A percentile compares a stretch with the other conserved stretches of the same genome.
These are phyloP conservation scores for Aspergillus biplanus DNA, from an alignment of 495 filamentous ascomycete species.

Conservation along the genomic window DNA sequence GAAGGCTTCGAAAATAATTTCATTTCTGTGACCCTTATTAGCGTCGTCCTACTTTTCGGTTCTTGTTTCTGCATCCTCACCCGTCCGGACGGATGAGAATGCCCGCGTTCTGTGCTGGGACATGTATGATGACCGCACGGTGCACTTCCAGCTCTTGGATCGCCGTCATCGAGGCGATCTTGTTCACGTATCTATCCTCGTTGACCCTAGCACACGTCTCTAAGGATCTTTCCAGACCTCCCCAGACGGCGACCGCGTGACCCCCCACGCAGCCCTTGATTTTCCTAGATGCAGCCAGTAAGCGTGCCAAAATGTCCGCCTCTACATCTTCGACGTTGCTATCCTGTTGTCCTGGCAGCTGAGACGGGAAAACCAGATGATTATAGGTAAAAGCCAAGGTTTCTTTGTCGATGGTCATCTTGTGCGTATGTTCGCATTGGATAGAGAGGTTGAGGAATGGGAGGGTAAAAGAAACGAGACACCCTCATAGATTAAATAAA, in stretches of 20 bases:
- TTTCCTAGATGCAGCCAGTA: constrained; percentile 36
- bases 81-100: constrained; percentile 46
- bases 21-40: constrained; percentile 1
- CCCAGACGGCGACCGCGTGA: constrained; percentile 32
- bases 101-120: constrained; percentile 60
- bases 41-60: neutral
- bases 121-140: constrained; percentile 47
- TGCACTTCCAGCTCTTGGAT: constrained; percentile 35
- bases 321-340: constrained; percentile 36
- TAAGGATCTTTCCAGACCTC: constrained; percentile 37
- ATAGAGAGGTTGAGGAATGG: neutral
- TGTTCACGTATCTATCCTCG: constrained; percentile 38
- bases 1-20: constrained; percentile 57
- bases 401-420: neutral
- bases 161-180: constrained; percentile 35
- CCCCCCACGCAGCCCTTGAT: constrained; percentile 25
- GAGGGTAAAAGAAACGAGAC: neutral
- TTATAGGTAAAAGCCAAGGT: constrained; percentile 18
- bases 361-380: constrained; percentile 52
- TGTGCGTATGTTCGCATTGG: neutral
- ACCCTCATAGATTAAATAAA: too few relatives aligned
- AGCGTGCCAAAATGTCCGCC: constrained; percentile 32
- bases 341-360: constrained; percentile 49
- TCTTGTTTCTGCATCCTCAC: constrained; percentile 35
- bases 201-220: constrained; percentile 36